Conservation (phyloP, 1,284 basidiomycete genomes). For the Tylopilus orsonianus region DNA sequence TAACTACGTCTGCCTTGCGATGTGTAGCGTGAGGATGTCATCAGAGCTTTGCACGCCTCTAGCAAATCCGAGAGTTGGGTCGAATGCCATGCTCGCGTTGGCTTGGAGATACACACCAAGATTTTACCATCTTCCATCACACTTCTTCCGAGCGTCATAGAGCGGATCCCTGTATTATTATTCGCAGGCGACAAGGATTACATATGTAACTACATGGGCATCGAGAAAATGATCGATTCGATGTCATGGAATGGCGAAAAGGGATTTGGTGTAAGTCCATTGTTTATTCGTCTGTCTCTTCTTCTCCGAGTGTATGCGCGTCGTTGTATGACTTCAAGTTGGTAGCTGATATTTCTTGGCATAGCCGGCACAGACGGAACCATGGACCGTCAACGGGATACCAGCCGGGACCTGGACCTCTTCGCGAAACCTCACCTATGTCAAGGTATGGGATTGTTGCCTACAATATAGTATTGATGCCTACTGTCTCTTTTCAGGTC, state of each 20-base stretch:
- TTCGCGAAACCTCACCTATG: slow-evolving; percentile 91
- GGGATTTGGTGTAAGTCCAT: slow-evolving; percentile 76
- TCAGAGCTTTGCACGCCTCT: slow-evolving; percentile 79
- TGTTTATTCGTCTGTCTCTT: slow-evolving; percentile 4
- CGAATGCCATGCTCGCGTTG: slow-evolving; percentile 81
- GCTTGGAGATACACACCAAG: slow-evolving; percentile 57
- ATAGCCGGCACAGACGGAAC: slow-evolving; percentile 70
- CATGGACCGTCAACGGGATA: slow-evolving; percentile 80
- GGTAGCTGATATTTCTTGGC: neutral
- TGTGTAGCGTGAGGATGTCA: slow-evolving; percentile 74
- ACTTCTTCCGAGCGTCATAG: slow-evolving; percentile 78
- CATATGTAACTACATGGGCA: slow-evolving; percentile 93
- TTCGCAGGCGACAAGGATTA: slow-evolving; percentile 96
- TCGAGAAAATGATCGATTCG: slow-evolving; percentile 81
- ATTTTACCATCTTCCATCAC: slow-evolving; percentile 72
- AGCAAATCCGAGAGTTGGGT: slow-evolving; percentile 82
- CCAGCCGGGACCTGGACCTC: slow-evolving; percentile 90
- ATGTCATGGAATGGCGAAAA: slow-evolving; percentile 84
- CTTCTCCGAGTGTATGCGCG: neutral
- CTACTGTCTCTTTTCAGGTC: slow-evolving; percentile 43
- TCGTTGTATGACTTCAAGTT: neutral
- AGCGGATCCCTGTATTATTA: slow-evolving; percentile 81
- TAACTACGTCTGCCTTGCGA: neutral
- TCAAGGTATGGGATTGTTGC: slow-evolving; percentile 53
- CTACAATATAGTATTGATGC: neutral